Conservation (phyloP, 2,329 filamentous ascomycete species). For the Stemphylium beticola region DNA sequence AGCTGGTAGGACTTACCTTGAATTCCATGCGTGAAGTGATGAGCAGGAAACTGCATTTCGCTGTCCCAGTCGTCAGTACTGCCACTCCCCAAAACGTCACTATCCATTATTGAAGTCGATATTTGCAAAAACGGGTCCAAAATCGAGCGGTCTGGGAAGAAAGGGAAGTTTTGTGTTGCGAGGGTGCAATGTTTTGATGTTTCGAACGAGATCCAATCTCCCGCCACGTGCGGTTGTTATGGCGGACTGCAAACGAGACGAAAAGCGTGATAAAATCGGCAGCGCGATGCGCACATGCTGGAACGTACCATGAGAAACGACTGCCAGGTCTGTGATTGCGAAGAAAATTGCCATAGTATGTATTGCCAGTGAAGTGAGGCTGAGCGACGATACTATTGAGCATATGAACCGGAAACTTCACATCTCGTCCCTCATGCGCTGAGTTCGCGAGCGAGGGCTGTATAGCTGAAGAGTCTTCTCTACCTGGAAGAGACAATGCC, state of each 20-base stretch:
- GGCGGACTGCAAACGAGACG: conserved; percentile 17
- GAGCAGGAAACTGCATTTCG: background rate
- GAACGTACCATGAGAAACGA: background rate
- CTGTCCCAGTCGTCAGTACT: background rate
- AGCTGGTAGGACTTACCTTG: conserved; percentile 2
- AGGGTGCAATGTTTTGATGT: conserved; percentile 2
- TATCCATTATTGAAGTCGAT: background rate
- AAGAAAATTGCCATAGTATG: conserved; percentile 8
- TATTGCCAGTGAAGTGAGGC: background rate
- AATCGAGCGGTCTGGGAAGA: background rate
- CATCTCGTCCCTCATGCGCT: background rate
- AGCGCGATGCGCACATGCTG: background rate
- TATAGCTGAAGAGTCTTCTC: too few species aligned
- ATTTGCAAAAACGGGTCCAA: too few species aligned
- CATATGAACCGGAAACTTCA: background rate
- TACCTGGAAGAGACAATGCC: too few species aligned
- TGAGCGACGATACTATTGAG: background rate
- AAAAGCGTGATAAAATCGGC: conserved; percentile 9
- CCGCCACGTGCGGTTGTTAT: conserved; percentile 13
- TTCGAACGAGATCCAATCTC: conserved; percentile 7
- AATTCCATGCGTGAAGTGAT: background rate
- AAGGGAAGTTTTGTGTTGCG: background rate
- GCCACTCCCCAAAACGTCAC: background rate
- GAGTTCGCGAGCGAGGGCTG: background rate
- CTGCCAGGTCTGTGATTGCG: conserved; percentile 1